A percentile compares a stretch with the other conserved stretches of the same genome.
phyloP scores from a whole-genome alignment of 768 basidiomycete genomes.

The Strobilomyces dryophilus region DNA sequence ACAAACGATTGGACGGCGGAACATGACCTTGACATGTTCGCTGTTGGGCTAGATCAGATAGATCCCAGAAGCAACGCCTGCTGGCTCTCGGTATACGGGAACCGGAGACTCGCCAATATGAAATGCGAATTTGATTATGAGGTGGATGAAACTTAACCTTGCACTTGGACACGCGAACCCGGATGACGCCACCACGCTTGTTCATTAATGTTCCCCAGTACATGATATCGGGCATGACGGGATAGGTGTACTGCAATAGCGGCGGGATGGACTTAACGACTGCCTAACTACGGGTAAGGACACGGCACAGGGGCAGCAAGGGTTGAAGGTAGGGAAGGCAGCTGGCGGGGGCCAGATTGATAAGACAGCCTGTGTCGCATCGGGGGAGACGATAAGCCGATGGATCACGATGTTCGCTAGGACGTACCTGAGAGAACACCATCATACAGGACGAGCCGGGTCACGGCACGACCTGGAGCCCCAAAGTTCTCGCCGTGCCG shows the following conservation, averaged over 20 bases:
- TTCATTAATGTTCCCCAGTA: slow-evolving; percentile 33
- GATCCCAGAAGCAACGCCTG: slow-evolving; percentile 28
- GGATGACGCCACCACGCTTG: slow-evolving; percentile 29
- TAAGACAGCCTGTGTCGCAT: slow-evolving; percentile 20
- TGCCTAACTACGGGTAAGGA: slow-evolving; percentile 27
- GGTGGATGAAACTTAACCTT: slow-evolving; percentile 37
- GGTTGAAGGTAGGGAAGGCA: slow-evolving; percentile 8
- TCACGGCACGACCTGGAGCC: slow-evolving; percentile 87
- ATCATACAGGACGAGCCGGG: slow-evolving; percentile 15
- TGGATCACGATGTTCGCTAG: slow-evolving; percentile 17
- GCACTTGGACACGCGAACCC: slow-evolving; percentile 26
- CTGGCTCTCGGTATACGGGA: slow-evolving; percentile 26
- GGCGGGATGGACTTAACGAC: slow-evolving; percentile 15
- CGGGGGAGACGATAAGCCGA: slow-evolving; percentile 20
- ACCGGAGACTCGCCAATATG: slow-evolving; percentile 34
- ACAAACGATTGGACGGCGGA: slow-evolving; percentile 31
- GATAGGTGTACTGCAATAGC: slow-evolving; percentile 16
- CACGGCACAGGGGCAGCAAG: slow-evolving; percentile 11
- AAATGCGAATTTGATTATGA: slow-evolving; percentile 42
- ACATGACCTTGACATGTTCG: slow-evolving; percentile 20
- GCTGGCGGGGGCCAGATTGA: slow-evolving; percentile 16
- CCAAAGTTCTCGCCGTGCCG: slow-evolving; percentile 85
- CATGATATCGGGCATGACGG: slow-evolving; percentile 30
- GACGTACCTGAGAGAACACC: slow-evolving; percentile 23
- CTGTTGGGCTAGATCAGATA: slow-evolving; percentile 22